A percentile compares a stretch with the other conserved stretches of the same genome.
Conservation (phyloP, 1,284 basidiomycete genomes). For the Garcileccinum viscosum region DNA sequence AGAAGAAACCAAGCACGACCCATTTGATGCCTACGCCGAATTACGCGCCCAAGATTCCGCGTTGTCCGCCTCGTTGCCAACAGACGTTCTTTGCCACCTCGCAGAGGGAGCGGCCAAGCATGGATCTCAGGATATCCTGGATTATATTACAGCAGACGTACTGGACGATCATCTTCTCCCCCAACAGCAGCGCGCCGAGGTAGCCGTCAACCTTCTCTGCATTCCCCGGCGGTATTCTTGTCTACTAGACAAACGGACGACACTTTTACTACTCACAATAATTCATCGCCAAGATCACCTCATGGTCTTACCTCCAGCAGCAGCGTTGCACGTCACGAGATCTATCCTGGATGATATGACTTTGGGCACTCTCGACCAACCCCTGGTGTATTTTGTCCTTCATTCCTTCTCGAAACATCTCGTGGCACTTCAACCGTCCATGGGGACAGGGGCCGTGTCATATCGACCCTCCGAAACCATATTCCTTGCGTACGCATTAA, state of each 20-base stretch:
- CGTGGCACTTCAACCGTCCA: conserved; percentile 21
- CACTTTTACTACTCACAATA: conserved; percentile 33
- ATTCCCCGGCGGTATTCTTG: conserved; percentile 24
- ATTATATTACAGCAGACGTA: conserved; percentile 43
- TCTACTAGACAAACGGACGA: conserved; percentile 30
- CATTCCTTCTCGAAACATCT: conserved; percentile 30
- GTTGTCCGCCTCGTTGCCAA: conserved; percentile 31
- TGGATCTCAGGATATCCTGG: conserved; percentile 41
- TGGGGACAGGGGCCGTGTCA: conserved; percentile 24
- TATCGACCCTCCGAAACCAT: conserved; percentile 34
- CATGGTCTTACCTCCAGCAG: conserved; percentile 24
- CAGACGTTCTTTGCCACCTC: conserved; percentile 35
- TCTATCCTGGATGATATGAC: conserved; percentile 25
- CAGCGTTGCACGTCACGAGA: conserved; percentile 28
- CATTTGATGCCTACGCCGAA: conserved; percentile 36
- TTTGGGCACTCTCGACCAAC: conserved; percentile 19
- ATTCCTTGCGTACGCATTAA: conserved; percentile 31
- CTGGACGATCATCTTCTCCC: conserved; percentile 35
- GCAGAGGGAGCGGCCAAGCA: conserved; percentile 37
- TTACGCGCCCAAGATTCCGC: conserved; percentile 35
- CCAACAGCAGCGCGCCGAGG: conserved; percentile 27
- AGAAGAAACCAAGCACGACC: conserved; percentile 26
- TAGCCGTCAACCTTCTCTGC: conserved; percentile 37
- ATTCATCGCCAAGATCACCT: conserved; percentile 26
- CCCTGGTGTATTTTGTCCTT: conserved; percentile 27